Evolutionary conservation across 768 basidiomycete species (phyloP).

Genomic region (Lactarius hengduanensis): DNA sequence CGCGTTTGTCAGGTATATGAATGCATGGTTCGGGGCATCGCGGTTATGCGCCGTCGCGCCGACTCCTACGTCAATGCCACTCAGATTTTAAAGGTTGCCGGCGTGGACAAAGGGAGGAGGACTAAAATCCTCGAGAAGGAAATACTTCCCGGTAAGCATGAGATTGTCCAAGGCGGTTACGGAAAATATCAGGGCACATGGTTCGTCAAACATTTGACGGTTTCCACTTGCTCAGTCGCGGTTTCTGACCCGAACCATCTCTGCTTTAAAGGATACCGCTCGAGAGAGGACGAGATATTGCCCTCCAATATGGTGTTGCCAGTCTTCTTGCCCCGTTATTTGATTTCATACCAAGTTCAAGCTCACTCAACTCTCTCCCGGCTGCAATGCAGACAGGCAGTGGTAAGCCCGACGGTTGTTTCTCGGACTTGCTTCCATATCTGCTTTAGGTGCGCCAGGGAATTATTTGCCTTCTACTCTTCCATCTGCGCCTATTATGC

Average conservation of each 20-base stretch:
- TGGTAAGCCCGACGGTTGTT: constrained; percentile 14
- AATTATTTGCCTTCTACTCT: constrained; percentile 40
- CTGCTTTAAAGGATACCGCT: constrained; percentile 79
- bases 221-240: constrained; percentile 17
- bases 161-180: constrained; percentile 98
- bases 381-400: constrained; percentile 31
- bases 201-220: constrained; percentile 45
- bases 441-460: constrained; percentile 13
- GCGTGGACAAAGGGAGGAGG: constrained; percentile 92
- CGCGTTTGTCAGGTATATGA: constrained; percentile 74
- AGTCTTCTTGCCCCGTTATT: constrained; percentile 86
- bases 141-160: constrained; percentile 91
- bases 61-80: constrained; percentile 99
- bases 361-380: constrained; percentile 67
- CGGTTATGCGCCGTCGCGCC: constrained; percentile 93
- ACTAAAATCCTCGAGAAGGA: constrained; percentile 98
- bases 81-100: constrained; percentile 98
- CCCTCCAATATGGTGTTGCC: constrained; percentile 87
- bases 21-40: constrained; percentile 97
- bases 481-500: constrained; percentile 83
- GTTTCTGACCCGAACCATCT: neutral
- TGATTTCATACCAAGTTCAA: constrained; percentile 82
- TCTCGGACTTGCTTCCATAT: constrained; percentile 2
- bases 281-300: constrained; percentile 90
- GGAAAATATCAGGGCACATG: constrained; percentile 99